Evolutionary conservation across 2,329 filamentous ascomycete genomes (phyloP).

Genomic region (Colletotrichum sp.): DNA sequence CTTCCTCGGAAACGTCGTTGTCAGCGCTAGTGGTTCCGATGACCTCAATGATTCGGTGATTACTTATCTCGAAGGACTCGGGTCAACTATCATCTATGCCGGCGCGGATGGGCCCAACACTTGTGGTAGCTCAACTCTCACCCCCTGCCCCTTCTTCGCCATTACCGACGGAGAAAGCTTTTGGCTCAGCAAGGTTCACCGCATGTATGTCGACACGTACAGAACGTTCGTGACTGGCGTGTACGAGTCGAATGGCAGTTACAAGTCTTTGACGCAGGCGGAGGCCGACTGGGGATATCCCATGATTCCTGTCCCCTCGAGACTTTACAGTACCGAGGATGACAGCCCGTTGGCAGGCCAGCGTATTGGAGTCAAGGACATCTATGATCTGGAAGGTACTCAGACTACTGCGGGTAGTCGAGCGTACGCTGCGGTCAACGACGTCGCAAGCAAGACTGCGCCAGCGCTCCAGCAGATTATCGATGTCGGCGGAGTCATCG

Average conservation of each 20-base stretch:
- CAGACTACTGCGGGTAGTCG: conserved; percentile 60
- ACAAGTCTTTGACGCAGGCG: not conserved
- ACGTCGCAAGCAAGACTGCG: conserved; percentile 48
- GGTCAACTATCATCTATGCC: not conserved
- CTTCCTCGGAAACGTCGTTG: not conserved
- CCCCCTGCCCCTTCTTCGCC: not conserved
- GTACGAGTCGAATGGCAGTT: not conserved
- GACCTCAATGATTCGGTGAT: not conserved
- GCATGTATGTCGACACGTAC: not conserved
- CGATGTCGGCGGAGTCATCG: conserved; percentile 61
- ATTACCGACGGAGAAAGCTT: not conserved
- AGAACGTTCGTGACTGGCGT: not conserved
- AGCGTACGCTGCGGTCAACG: conserved; percentile 62
- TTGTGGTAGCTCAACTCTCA: not conserved
- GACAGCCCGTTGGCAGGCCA: conserved; percentile 40
- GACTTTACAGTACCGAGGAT: conserved; percentile 35
- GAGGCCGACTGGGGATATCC: not conserved
- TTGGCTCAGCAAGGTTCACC: not conserved
- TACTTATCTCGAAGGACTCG: not conserved
- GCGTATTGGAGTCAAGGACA: conserved; percentile 40
- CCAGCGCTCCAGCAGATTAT: conserved; percentile 59
- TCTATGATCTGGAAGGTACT: conserved; percentile 48
- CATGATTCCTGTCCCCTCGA: conserved; percentile 40
- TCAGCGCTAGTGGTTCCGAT: not conserved
- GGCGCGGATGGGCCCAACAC: not conserved